Evolutionary conservation across 2,329 filamentous ascomycete species (phyloP).

Genomic region (Aspergillus pseudoterreus): DNA sequence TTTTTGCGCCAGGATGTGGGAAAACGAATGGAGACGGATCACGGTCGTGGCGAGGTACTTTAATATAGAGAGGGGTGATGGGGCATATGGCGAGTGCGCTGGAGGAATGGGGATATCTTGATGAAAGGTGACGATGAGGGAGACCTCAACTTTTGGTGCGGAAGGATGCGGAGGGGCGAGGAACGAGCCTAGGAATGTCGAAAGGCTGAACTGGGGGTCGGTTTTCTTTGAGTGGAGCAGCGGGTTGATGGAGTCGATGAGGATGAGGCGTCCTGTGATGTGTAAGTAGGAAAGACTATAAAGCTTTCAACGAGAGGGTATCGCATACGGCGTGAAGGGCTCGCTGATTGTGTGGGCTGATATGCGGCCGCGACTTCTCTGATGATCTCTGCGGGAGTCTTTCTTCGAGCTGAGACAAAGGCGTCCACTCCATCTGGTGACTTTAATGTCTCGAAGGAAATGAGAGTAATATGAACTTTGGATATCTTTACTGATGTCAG

Average conservation of each 20-base stretch:
- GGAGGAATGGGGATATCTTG: constrained; percentile 64
- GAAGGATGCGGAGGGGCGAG: constrained; percentile 51
- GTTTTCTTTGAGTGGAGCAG: constrained; percentile 44
- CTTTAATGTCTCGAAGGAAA: constrained; percentile 72
- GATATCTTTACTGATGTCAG: constrained; percentile 32
- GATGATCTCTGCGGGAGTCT: constrained; percentile 54
- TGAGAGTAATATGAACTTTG: constrained; percentile 67
- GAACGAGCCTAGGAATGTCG: constrained; percentile 66
- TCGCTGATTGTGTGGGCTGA: constrained; percentile 15
- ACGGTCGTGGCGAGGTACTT: constrained; percentile 86
- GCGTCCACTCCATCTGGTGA: constrained; percentile 63
- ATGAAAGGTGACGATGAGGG: constrained; percentile 78
- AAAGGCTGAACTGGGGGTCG: constrained; percentile 55
- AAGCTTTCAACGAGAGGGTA: background rate
- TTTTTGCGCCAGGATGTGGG: constrained; percentile 70
- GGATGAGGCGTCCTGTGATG: constrained; percentile 63
- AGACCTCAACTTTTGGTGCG: constrained; percentile 46
- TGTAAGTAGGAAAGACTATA: constrained; percentile 4
- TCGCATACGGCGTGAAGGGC: constrained; percentile 26
- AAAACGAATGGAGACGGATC: constrained; percentile 67
- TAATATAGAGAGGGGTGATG: constrained; percentile 67
- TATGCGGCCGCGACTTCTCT: constrained; percentile 54
- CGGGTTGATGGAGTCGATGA: constrained; percentile 76
- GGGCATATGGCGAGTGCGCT: constrained; percentile 46
- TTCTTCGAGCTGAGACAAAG: constrained; percentile 63